Evolutionary conservation across 139 green algal genomes (phyloP), one percentile per base, ranked within the genome.

Genomic region (Zygnema circumcarinatum): DNA sequence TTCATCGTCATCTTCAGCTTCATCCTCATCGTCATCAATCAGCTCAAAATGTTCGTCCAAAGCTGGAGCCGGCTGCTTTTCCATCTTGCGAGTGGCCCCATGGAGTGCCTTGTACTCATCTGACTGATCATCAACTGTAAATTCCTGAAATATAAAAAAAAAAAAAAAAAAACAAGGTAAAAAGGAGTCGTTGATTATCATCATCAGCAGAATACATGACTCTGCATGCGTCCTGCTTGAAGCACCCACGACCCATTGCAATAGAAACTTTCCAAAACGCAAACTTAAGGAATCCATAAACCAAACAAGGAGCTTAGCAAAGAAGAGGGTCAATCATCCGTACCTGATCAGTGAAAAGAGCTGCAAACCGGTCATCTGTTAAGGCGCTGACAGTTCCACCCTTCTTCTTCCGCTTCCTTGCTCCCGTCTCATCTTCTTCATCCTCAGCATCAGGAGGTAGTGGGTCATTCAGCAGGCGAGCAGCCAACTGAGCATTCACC

Each of bases 331-430:
- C 54, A 29, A 68, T 16, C 2, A 52, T 7, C 1, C 85, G 33
- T 2, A 90, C 85, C 85, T 90, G n/a, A 81, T 90, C 76, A 11
- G 72, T 88, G 47, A 90, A 90, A 1, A 90, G 29, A 0, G 79
- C 56, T 21, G 76, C 76, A 68, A 90, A 90, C 0, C 85, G 76
- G 1, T 89, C 79, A 73, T 88, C 85, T 16, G 35, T 74, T 3
- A 89, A 53, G 2, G 72, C 1, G 1, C 21, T 36, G n/a, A 40
- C 79, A 47, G 33, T 40, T 0, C 38, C 75, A 21, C 31, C 36
- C 81, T 87, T 86, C 76, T 89, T 89, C 31, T 32, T 42, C 62
- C 31, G 20, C 62, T 80, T 80, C 74, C 2, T 2, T 33, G 41
- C 11, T 35, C 31, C 67, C 2, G 62, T 73, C 38, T 47, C 54